Evolutionary conservation across 306 rosid species (phyloP), one percentile per base, ranked within the genome.

Genomic region (Luffa acutangula): DNA sequence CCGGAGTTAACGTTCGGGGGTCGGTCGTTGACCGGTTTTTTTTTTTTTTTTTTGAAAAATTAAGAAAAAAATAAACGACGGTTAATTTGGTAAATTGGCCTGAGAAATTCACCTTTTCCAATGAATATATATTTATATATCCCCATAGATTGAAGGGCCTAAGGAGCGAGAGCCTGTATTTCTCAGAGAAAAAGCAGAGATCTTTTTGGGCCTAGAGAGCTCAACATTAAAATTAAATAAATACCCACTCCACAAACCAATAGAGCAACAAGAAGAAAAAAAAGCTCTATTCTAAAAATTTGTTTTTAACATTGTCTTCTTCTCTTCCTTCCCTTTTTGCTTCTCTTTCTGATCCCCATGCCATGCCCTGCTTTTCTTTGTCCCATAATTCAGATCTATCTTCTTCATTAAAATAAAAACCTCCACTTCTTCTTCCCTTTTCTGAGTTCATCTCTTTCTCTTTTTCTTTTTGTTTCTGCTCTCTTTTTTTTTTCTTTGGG

Each of bases 341-440:
- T 83, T 31, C 34, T 62, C 70, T 69, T 71, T 83, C 80, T 78
- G 85, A 87, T 89, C 88, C 89, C 89, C 85, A 31, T 76, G 52
- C 48, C 69, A 63, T 63, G 6, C 33, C 18, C 37, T 56, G 21
- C n/a, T 81, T 77, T 83, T 65, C 58, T 75, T 80, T 33, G 9
- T 81, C 81, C 80, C 18, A 45, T 4, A 3, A 11, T 69, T 80
- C 86, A 83, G 90, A 92, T 89, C 87, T 62, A 82, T 80, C 86
- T 75, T 60, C 84, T 81, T n/a, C 34, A 6, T 71, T n/a, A 71
- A 18, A 9, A 3, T 25, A 25, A 25, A 25, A 1, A 25, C 31
- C 31, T 25, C 31, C 31, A 25, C 31, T 25, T 25, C 31, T 25
- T 25, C 31, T 25, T 25, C 31, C 31, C 31, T 25, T 25, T 25